Percentiles rank a stretch among this genome's conserved stretches.
Conservation (phyloP, 768 basidiomycete genomes). For the Termitomyces sp. region DNA sequence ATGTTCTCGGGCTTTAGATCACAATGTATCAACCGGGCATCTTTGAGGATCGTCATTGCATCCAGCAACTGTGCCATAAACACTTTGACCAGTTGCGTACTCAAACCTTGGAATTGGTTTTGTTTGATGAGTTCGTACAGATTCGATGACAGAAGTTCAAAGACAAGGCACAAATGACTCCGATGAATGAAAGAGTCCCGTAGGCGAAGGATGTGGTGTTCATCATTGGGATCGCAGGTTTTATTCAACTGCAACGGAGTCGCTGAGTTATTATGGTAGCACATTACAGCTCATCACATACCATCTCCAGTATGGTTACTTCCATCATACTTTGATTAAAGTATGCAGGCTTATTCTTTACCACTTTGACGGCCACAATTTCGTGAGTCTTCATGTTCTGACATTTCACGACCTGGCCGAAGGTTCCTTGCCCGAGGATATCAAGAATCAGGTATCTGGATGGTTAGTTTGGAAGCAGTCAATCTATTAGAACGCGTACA, state of each 20-base stretch:
- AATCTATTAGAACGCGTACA: conserved; percentile 1
- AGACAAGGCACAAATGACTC: conserved; percentile 95
- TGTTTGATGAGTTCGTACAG: conserved; percentile 99
- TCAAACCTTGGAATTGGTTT: conserved; percentile 97
- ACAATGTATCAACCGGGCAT: conserved; percentile 95
- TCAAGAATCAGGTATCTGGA: conserved; percentile 93
- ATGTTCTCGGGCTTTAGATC: conserved; percentile 99
- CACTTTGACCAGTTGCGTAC: conserved; percentile 96
- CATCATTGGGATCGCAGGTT: conserved; percentile 88
- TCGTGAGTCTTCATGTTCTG: conserved; percentile 99
- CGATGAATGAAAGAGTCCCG: conserved; percentile 96
- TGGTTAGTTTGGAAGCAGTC: conserved; percentile 11
- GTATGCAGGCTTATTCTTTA: conserved; percentile 99
- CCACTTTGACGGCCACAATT: conserved; percentile 97
- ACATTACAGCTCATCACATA: conserved; percentile 38
- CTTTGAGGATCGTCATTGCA: conserved; percentile 88
- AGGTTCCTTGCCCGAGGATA: conserved; percentile 97
- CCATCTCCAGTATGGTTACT: conserved; percentile 94
- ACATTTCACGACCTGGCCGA: conserved; percentile 99
- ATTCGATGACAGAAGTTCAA: conserved; percentile 95
- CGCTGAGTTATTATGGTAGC: background rate
- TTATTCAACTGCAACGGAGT: conserved; percentile 75
- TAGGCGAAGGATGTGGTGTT: conserved; percentile 94
- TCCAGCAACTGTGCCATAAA: conserved; percentile 96
- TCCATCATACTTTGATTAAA: conserved; percentile 99